Base-by-base conservation (phyloP, 352 stramenopile genomes). In the Phytophthora agathidicida region DNA sequence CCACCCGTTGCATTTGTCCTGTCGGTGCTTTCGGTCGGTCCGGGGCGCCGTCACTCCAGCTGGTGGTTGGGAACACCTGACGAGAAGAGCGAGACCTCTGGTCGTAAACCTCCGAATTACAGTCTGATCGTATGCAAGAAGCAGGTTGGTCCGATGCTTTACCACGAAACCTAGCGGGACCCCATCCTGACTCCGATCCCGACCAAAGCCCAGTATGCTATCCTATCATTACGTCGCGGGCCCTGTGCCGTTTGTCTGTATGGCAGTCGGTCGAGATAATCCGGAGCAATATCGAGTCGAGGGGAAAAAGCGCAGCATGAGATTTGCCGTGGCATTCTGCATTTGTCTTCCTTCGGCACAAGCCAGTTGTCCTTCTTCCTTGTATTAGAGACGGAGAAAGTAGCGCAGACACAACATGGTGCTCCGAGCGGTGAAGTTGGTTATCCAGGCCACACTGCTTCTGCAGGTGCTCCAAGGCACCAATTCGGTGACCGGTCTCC, bases 291-390 rank as follows among this genome's bases (percentile, higher is more conserved):
- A 52, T 26, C 17, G 7, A 30, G 7, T n/a, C n/a, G n/a, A n/a
- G n/a, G n/a, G n/a, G n/a, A n/a, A n/a, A n/a, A n/a, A n/a, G n/a
- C n/a, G n/a, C 48, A 66, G 55, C 61, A 52, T 51, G 50, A 51
- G 47, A 71, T 71, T 71, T 62, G 55, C 61, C 22, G 22, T 3
- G 11, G 17, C 54, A 71, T 71, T 71, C 48, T 53, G 43, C 50
- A 67, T 71, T 67, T 62, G 45, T 50, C 62, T 49, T 44, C 19
- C 43, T 62, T 14, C 7, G 24, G 37, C 56, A 3, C 62, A 57
- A 47, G 53, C 41, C 43, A 66, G 46, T 66, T 60, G 46, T 45
- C 10, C 37, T 50, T 14, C 42, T 52, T 41, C 42, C 30, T 14
- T 47, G 43, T 20, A 59, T 46, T 26, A 44, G 46, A 41, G 55